Percentiles rank a stretch among this genome's conserved stretches.
Conservation (phyloP, 768 basidiomycete species). For the Phanerochaete carnosa region DNA sequence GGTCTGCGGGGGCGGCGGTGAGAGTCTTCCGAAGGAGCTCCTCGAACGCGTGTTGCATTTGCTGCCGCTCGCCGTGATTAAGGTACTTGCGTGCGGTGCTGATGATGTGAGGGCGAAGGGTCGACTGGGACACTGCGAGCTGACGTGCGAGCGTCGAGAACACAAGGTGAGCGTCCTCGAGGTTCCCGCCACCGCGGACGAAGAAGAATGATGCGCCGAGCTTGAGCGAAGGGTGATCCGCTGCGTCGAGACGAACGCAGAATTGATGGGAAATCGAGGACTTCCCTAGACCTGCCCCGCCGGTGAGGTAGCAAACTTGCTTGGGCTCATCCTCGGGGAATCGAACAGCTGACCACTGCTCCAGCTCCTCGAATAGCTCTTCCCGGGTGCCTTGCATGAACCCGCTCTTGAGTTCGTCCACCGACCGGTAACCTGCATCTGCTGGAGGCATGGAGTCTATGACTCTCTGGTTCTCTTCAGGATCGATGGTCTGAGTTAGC, state of each 20-base stretch:
- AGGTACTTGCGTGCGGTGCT: neutral
- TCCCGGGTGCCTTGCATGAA: constrained; percentile 1
- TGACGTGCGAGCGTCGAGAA: neutral
- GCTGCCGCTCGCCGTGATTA: neutral
- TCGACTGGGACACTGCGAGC: neutral
- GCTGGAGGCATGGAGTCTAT: neutral
- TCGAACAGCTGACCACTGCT: neutral
- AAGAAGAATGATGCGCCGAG: no score
- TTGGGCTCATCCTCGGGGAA: no score
- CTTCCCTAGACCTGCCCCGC: neutral
- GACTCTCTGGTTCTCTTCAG: neutral
- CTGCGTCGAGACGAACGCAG: neutral
- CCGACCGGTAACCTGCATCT: neutral
- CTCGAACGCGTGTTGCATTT: no score
- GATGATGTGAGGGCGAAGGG: neutral
- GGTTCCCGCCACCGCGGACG: no score
- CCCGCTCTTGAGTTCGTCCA: neutral
- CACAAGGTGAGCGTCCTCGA: no score
- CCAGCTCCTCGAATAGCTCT: neutral
- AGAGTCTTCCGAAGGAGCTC: no score
- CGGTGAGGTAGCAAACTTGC: no score
- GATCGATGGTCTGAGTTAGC: neutral
- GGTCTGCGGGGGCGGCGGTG: no score
- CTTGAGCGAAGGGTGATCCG: no score
- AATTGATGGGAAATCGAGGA: neutral